Evolutionary conservation across 495 filamentous ascomycete genomes (phyloP).

Genomic region (Lophium mytilinum): DNA sequence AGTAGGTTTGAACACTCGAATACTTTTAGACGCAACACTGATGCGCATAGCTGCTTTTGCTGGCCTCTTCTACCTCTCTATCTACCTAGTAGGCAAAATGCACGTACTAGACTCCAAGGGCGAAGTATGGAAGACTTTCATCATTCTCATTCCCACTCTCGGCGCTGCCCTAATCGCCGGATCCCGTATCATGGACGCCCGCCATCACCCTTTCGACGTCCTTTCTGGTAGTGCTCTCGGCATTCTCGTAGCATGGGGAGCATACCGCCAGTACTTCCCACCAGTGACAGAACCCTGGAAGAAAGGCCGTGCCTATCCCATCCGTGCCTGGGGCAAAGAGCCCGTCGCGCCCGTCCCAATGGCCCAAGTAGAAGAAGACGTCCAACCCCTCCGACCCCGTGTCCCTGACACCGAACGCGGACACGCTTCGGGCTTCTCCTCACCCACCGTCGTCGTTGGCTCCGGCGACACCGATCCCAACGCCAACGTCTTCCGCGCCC

Average conservation of each 20-base stretch:
- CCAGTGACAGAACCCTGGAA: slow-evolving; percentile 46
- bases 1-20: slow-evolving; percentile 33
- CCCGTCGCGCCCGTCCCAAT: slow-evolving; percentile 13
- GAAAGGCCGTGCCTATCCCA: slow-evolving; percentile 56
- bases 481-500: slow-evolving; percentile 28
- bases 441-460: slow-evolving; percentile 6
- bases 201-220: slow-evolving; percentile 86
- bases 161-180: slow-evolving; percentile 49
- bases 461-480: neutral
- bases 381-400: slow-evolving; percentile 12
- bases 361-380: slow-evolving; percentile 9
- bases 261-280: slow-evolving; percentile 38
- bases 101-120: slow-evolving; percentile 59
- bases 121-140: slow-evolving; percentile 62
- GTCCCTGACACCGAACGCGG: slow-evolving; percentile 17
- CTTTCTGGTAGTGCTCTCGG: slow-evolving; percentile 53
- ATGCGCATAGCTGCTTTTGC: slow-evolving; percentile 51
- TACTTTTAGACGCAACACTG: neutral
- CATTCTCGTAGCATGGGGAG: slow-evolving; percentile 30
- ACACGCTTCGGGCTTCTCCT: slow-evolving; percentile 9
- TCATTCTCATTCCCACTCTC: slow-evolving; percentile 55
- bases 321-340: slow-evolving; percentile 47
- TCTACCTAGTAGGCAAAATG: slow-evolving; percentile 50
- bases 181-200: slow-evolving; percentile 63
- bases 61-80: slow-evolving; percentile 71